Conservation (phyloP, 805 yeast species). For the Hanseniaspora hatyaiensis region DNA sequence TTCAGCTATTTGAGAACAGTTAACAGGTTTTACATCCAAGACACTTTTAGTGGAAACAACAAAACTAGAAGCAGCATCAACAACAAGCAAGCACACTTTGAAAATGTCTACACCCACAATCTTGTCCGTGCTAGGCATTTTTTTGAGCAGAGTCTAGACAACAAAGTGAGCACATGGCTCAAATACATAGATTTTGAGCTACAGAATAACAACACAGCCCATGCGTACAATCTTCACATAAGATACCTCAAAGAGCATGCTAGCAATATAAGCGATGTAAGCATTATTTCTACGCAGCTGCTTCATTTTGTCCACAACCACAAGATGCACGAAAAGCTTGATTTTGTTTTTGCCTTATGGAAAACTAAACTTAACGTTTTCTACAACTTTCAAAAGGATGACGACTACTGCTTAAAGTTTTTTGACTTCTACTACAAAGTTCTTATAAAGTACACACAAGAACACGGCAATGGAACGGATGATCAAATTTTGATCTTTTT, state of each 20-base stretch:
- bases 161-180: conserved; percentile 76
- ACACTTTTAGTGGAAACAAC: conserved; percentile 65
- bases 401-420: conserved; percentile 31
- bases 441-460: not conserved
- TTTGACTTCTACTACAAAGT: conserved; percentile 3
- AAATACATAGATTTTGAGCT: conserved; percentile 72
- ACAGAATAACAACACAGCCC: conserved; percentile 60
- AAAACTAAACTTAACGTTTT: not conserved
- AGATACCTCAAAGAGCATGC: conserved; percentile 68
- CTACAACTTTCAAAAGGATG: not conserved
- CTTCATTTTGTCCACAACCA: not conserved
- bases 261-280: conserved; percentile 28
- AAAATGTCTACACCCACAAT: conserved; percentile 60
- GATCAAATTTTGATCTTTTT: not conserved
- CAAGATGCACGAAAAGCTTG: not conserved
- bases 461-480: not conserved
- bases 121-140: conserved; percentile 70
- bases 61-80: conserved; percentile 43
- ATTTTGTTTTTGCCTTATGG: not conserved
- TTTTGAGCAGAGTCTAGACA: conserved; percentile 75
- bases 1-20: conserved; percentile 61
- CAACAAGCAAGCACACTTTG: conserved; percentile 84
- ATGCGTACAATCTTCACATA: conserved; percentile 75
- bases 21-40: conserved; percentile 72
- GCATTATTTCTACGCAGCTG: not conserved